These are phyloP conservation scores for Fraxinus floribunda DNA, from an alignment of 305 asterid genomes.

Conservation along the genomic window DNA sequence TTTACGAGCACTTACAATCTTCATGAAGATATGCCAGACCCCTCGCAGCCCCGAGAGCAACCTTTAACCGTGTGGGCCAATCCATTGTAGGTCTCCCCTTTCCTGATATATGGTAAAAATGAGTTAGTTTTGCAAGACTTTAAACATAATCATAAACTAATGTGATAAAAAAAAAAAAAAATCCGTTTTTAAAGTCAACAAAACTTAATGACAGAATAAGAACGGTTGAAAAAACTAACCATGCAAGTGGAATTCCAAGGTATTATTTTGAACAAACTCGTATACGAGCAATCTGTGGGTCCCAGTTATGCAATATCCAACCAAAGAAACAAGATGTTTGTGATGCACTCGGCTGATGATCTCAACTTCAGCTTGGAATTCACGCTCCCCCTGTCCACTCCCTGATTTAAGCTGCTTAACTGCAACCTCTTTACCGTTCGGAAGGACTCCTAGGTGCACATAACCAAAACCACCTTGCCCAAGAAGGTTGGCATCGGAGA, in stretches of 20 bases:
- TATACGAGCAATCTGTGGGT: constrained; percentile 63
- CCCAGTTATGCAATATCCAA: constrained; percentile 74
- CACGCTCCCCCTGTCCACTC: constrained; percentile 94
- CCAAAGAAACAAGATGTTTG: constrained; percentile 77
- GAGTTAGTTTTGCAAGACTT: neutral
- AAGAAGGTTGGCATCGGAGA: constrained; percentile 81
- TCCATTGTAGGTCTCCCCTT: constrained; percentile 71
- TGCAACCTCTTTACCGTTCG: constrained; percentile 87
- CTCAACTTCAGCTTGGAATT: constrained; percentile 92
- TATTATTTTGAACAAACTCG: constrained; percentile 73
- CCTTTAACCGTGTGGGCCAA: constrained; percentile 61
- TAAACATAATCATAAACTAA: neutral
- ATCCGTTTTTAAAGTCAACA: neutral
- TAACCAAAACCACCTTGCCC: constrained; percentile 98
- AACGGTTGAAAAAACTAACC: constrained; percentile 42
- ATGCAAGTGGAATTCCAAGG: constrained; percentile 80
- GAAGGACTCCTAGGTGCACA: constrained; percentile 84
- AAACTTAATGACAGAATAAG: neutral
- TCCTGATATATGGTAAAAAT: constrained; percentile 35
- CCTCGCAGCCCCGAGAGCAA: constrained; percentile 80
- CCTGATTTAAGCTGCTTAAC: constrained; percentile 86
- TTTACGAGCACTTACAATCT: constrained; percentile 57
- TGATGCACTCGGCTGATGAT: constrained; percentile 85
- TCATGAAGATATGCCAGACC: constrained; percentile 87
- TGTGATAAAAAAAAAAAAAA: neutral